These are phyloP conservation scores for Toxoplasma gondii DNA, from an alignment of 169 alveolate genomes.

Conservation along the genomic window DNA sequence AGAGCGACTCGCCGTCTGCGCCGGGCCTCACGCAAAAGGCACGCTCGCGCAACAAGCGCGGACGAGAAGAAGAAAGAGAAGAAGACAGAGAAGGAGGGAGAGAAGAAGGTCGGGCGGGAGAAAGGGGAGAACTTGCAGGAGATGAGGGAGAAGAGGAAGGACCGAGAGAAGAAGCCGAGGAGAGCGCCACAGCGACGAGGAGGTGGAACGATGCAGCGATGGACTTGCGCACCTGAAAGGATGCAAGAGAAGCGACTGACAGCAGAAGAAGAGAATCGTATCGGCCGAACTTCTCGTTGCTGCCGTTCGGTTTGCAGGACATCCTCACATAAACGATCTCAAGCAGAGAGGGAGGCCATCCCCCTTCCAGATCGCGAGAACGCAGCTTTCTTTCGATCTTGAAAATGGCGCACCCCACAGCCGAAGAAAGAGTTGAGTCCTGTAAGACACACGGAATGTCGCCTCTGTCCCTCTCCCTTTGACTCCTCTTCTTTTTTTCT, in stretches of 20 bases:
- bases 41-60: too few relatives aligned
- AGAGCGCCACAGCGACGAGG: conserved; percentile 18
- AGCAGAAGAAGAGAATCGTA: not conserved
- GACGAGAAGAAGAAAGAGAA: not conserved
- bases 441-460: too few relatives aligned
- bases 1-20: not conserved
- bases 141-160: not conserved
- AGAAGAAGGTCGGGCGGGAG: not conserved
- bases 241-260: not conserved
- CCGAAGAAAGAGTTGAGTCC: too few relatives aligned
- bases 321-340: too few relatives aligned
- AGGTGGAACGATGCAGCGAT: conserved; percentile 23
- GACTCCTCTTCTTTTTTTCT: too few relatives aligned
- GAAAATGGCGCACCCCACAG: too few relatives aligned
- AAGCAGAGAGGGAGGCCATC: too few relatives aligned
- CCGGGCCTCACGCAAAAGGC: not conserved
- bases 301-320: too few relatives aligned
- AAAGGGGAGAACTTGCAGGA: not conserved
- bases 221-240: conserved; percentile 16
- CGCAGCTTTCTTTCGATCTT: too few relatives aligned
- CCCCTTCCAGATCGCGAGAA: too few relatives aligned
- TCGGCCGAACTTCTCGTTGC: too few relatives aligned
- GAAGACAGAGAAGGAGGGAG: not conserved
- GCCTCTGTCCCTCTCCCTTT: too few relatives aligned
- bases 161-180: not conserved